Evolutionary conservation across 768 basidiomycete genomes (phyloP).

Genomic region (Tricholoma sp.): DNA sequence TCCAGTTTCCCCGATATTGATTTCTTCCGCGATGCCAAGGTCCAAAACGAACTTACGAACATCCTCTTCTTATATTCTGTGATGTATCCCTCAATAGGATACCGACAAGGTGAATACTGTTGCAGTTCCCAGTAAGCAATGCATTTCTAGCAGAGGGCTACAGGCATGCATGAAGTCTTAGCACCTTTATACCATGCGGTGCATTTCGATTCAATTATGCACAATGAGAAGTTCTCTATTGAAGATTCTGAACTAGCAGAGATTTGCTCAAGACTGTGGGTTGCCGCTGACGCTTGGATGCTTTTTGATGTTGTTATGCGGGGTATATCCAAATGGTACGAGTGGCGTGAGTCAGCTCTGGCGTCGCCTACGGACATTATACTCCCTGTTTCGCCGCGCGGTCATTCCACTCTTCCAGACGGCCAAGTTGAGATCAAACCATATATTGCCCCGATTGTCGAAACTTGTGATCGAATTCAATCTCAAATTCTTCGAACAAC

Average conservation of each 20-base stretch:
- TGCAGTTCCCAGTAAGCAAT: not conserved
- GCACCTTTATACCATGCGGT: conserved; percentile 82
- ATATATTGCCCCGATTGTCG: conserved; percentile 81
- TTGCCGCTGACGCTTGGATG: conserved; percentile 84
- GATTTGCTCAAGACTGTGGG: conserved; percentile 60
- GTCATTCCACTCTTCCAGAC: conserved; percentile 39
- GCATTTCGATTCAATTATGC: conserved; percentile 72
- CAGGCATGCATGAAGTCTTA: conserved; percentile 95
- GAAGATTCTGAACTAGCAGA: conserved; percentile 41
- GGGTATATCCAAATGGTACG: conserved; percentile 71
- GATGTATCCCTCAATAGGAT: conserved; percentile 78
- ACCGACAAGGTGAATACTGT: conserved; percentile 62
- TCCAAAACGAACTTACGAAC: conserved; percentile 78
- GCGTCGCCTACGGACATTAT: not conserved
- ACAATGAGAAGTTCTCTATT: conserved; percentile 20
- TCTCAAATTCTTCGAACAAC: conserved; percentile 63
- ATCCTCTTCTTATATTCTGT: conserved; percentile 83
- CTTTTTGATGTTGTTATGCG: conserved; percentile 81
- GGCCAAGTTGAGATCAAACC: conserved; percentile 50
- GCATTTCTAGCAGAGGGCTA: not conserved
- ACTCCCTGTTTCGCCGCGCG: conserved; percentile 38
- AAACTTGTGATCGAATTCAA: conserved; percentile 78
- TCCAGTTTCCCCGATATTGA: conserved; percentile 90
- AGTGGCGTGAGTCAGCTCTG: conserved; percentile 50
- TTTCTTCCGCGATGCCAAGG: conserved; percentile 75